Evolutionary conservation across 345 rosid genomes (phyloP).

Genomic region (Acer yangbiense): DNA sequence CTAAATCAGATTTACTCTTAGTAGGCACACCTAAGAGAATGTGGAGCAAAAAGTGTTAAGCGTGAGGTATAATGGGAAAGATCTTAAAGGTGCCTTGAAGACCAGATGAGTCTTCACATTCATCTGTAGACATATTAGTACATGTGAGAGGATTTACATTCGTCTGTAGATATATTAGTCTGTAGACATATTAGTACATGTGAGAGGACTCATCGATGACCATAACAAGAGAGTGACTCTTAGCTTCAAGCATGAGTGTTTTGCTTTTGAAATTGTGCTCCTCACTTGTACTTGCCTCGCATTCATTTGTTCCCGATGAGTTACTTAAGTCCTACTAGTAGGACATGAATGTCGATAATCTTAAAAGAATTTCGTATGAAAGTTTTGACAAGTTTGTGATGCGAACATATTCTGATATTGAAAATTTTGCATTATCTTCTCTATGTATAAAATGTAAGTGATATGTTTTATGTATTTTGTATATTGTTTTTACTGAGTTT

Average conservation of each 20-base stretch:
- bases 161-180: background rate
- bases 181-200: background rate
- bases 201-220: too few relatives aligned
- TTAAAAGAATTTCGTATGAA: too few relatives aligned
- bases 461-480: background rate
- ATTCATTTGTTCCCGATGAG: background rate
- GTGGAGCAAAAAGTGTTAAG: background rate
- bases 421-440: background rate
- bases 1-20: background rate
- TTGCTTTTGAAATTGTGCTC: background rate
- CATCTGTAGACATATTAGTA: background rate
- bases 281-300: background rate
- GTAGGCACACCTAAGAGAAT: background rate
- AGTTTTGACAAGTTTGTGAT: background rate
- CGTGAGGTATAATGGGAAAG: background rate
- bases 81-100: background rate
- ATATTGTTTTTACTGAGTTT: too few relatives aligned
- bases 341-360: background rate
- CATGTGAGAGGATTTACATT: too few relatives aligned
- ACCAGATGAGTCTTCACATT: background rate
- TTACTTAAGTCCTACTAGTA: background rate
- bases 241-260: background rate
- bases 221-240: too few relatives aligned
- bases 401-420: background rate
- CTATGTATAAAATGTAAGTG: background rate